phyloP scores from a whole-genome alignment of 768 basidiomycete genomes.

The Lentinula raphanica region DNA sequence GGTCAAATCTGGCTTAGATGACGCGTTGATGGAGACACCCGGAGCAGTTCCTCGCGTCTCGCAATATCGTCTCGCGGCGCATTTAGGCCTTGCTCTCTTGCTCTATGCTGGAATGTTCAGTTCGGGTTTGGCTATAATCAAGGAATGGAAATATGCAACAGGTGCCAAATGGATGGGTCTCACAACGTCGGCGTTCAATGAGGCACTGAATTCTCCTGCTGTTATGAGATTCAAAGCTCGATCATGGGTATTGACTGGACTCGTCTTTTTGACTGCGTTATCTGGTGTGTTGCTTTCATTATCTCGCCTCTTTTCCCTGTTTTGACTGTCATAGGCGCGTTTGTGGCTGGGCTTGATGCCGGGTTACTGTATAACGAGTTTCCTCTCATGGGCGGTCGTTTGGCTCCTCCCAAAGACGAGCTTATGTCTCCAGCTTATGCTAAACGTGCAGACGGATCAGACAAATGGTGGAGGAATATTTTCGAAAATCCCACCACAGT shows the following conservation, averaged over 20 bases:
- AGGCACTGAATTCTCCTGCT: constrained; percentile 48
- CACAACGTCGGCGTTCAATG: constrained; percentile 33
- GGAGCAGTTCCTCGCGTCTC: constrained; percentile 91
- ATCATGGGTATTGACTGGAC: constrained; percentile 58
- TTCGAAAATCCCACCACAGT: constrained; percentile 98
- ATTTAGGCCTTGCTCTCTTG: constrained; percentile 85
- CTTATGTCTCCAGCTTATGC: constrained; percentile 76
- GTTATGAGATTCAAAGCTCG: constrained; percentile 55
- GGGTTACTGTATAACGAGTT: constrained; percentile 98
- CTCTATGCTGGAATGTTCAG: constrained; percentile 93
- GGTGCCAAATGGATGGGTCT: constrained; percentile 57
- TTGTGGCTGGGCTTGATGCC: constrained; percentile 96
- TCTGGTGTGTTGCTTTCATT: constrained; percentile 55
- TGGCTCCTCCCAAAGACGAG: constrained; percentile 79
- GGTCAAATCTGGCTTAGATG: constrained; percentile 94
- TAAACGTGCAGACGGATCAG: constrained; percentile 58
- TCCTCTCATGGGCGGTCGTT: constrained; percentile 87
- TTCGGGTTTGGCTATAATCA: constrained; percentile 66
- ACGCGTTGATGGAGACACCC: constrained; percentile 71
- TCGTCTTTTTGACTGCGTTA: constrained; percentile 88
- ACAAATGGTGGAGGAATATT: constrained; percentile 93
- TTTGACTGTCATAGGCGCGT: constrained; percentile 61
- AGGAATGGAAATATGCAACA: constrained; percentile 72
- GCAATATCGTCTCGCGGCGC: constrained; percentile 93
- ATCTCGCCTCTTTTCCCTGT: background rate